phyloP scores from a whole-genome alignment of 1,139 yeast species.

The Kurtzmaniella natalensis region DNA sequence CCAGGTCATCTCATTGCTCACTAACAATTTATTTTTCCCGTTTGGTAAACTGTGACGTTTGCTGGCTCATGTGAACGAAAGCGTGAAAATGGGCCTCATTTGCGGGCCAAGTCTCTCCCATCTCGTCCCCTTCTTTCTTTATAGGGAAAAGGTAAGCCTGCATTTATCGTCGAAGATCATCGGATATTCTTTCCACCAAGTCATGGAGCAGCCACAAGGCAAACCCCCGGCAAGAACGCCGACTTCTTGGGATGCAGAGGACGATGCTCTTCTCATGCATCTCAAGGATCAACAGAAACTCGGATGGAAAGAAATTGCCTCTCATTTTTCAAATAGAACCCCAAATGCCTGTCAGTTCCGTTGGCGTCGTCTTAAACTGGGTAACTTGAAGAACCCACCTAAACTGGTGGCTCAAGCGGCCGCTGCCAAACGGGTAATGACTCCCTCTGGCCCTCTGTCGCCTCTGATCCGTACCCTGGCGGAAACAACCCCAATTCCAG shows the following conservation, averaged over 20 bases:
- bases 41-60: too few species aligned
- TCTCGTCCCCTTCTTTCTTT: background rate
- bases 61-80: too few species aligned
- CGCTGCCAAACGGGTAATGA: slow-evolving; percentile 11
- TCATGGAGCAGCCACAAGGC: slow-evolving; percentile 8
- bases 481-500: background rate
- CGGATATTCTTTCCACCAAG: background rate
- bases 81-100: too few species aligned
- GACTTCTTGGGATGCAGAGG: slow-evolving; percentile 74
- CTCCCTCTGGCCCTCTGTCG: slow-evolving; percentile 1
- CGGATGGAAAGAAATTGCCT: slow-evolving; percentile 76
- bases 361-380: slow-evolving; percentile 69
- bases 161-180: slow-evolving; percentile 3
- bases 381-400: slow-evolving; percentile 56
- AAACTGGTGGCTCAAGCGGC: slow-evolving; percentile 23
- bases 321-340: slow-evolving; percentile 62
- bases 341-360: slow-evolving; percentile 79
- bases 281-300: slow-evolving; percentile 66
- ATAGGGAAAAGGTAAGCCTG: slow-evolving; percentile 1
- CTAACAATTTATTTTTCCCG: too few species aligned
- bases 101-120: background rate
- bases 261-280: slow-evolving; percentile 62
- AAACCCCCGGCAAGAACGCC: slow-evolving; percentile 45
- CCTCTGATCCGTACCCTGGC: background rate
- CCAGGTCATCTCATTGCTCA: too few species aligned